Percentiles rank a stretch among this genome's conserved stretches.
phyloP scores from a whole-genome alignment of 345 rosid species.

The Eucalyptus sp. region DNA sequence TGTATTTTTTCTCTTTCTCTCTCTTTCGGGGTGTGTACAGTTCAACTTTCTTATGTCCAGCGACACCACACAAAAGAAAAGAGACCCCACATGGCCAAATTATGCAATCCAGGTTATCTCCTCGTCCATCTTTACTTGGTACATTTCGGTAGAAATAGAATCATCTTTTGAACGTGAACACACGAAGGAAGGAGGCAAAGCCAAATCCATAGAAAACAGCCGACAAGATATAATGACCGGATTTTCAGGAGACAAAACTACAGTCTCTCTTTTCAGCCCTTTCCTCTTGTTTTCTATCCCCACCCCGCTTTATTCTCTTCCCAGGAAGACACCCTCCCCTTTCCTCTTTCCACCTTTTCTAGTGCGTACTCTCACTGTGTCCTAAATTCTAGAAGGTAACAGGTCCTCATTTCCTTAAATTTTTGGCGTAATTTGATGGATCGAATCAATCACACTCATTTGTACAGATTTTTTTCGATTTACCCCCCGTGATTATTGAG shows the following conservation, averaged over 20 bases:
- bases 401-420: neutral
- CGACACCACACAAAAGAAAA: neutral
- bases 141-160: neutral
- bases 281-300: conserved; percentile 1
- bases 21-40: neutral
- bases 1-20: neutral
- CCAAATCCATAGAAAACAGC: neutral
- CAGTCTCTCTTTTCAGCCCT: neutral
- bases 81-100: neutral
- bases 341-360: neutral
- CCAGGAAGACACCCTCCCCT: neutral
- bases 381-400: neutral
- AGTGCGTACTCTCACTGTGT: neutral
- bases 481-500: neutral
- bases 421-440: neutral
- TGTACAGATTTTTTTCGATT: neutral
- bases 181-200: neutral
- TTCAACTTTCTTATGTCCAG: neutral
- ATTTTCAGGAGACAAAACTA: conserved; percentile 17
- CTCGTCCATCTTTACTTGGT: neutral
- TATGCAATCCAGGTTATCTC: neutral
- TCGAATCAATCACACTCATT: neutral
- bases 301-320: neutral
- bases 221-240: conserved; percentile 40
- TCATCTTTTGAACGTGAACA: neutral